phyloP scores from a whole-genome alignment of 176 grass and related monocot genomes.

The Paspalum vaginatum region DNA sequence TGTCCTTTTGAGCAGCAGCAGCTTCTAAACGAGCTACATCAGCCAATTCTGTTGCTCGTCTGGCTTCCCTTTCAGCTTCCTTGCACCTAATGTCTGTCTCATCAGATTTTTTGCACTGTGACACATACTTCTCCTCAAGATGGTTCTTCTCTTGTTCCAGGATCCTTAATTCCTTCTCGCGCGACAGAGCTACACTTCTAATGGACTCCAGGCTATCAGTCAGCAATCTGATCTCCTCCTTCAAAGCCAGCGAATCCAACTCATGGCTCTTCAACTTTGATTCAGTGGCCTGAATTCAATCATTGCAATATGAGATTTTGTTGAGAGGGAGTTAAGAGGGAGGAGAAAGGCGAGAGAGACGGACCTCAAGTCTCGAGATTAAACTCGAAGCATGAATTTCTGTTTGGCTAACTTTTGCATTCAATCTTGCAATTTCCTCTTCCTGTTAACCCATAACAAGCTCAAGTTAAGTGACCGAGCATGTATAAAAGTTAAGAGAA shows the following conservation, averaged over 20 bases:
- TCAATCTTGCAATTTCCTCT: conserved; percentile 76
- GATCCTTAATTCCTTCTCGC: conserved; percentile 72
- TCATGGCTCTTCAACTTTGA: conserved; percentile 70
- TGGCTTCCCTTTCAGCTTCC: conserved; percentile 91
- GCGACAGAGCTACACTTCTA: conserved; percentile 65
- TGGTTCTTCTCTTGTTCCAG: conserved; percentile 95
- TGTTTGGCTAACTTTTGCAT: conserved; percentile 70
- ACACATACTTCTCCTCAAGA: conserved; percentile 76
- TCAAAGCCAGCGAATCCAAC: conserved; percentile 71
- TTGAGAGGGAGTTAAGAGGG: neutral
- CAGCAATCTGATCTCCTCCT: conserved; percentile 76
- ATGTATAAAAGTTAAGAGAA: neutral
- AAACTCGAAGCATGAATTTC: conserved; percentile 78
- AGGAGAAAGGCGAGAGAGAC: neutral
- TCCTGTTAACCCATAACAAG: conserved; percentile 62
- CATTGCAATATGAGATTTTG: conserved; percentile 35
- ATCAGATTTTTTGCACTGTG: conserved; percentile 77
- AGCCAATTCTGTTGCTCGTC: conserved; percentile 80
- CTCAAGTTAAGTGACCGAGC: conserved; percentile 18
- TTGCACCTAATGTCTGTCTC: conserved; percentile 82
- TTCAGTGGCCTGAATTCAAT: conserved; percentile 65
- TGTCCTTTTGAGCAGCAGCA: conserved; percentile 75
- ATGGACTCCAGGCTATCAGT: conserved; percentile 67
- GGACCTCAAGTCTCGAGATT: conserved; percentile 76
- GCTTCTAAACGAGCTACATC: conserved; percentile 73